Evolutionary conservation across 2,329 filamentous ascomycete genomes (phyloP), one percentile per base, ranked within the genome.

Genomic region (Fusarium sublunatum): DNA sequence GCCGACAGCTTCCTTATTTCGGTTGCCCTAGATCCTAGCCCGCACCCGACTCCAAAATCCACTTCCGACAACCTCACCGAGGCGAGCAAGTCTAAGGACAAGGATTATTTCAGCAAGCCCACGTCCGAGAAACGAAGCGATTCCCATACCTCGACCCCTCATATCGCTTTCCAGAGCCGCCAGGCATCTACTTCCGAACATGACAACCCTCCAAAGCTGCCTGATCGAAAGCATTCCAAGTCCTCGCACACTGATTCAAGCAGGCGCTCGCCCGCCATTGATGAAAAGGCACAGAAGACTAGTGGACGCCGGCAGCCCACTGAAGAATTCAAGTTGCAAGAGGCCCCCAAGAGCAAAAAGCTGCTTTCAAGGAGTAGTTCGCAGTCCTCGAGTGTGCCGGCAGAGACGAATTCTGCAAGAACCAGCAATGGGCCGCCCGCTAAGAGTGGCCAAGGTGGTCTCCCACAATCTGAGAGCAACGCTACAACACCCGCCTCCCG

Each of bases 131-230:
- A 77, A 66, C 81, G 80, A 43, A 72, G 70, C 13, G 83, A 84
- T 39, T 83, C 83, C 2, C 79, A 81, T 52, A 74, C 79, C 57
- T 85, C 88, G 3, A 93, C 91, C 13, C 92, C 93, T n/a, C 93
- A 97, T 71, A 96, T 96, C 69, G 91, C 92, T 22, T 96, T 93
- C 73, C 92, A 96, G 74, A 86, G 87, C 2, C 86, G 91, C 3
- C 73, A 76, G 42, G 29, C 70, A 15, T 88, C 88, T 1, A 86
- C 87, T 10, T 78, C 69, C 22, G 69, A 86, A 24, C 81, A 86
- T 28, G 84, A 83, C 34, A 79, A 82, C 2, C 80, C 84, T 42
- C 77, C 81, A 24, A 88, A 81, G 70, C 76, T 78, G 44, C 78
- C 79, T 9, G 32, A 58, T n/a, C 58, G 69, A 8, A 72, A 69